Base-by-base conservation (phyloP, 768 basidiomycete species). In the Hemileccinum rubropunctum region DNA sequence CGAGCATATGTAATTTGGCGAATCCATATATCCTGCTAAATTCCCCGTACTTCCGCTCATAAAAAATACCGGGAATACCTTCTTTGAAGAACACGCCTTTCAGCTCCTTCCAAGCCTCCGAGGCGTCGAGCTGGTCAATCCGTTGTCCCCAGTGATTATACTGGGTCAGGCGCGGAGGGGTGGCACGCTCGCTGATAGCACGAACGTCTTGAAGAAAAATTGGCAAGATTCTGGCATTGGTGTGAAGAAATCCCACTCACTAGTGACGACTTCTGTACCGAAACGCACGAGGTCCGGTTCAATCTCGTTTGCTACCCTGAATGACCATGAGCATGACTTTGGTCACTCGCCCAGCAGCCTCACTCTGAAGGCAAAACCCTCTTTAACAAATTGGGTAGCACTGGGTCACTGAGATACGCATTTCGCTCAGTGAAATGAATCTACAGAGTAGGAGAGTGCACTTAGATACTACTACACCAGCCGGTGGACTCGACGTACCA, bases 131-230 rank as follows among this genome's bases (percentile, higher is more conserved):
- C 4, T 70, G 66, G 62, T 91, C 88, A 8, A 88, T 69, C 11
- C 82, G 78, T 41, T 65, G 60, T 0, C 88, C 88, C 83, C 82
- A 90, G 54, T 88, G 82, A 58, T 89, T 75, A 59, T 88, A 91
- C 64, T 90, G 89, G 0, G 73, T 74, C 18, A 91, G 64, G 10
- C 64, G 71, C 0, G 85, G 83, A 17, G 78, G 77, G 3, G 66
- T 60, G 1, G 77, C 70, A 18, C 73, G 75, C 21, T 66, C 58
- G 27, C 63, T 58, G 33, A 87, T 62, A 2, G 71, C 66, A 18
- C 83, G 80, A 41, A 87, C 71, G n/a, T 66, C 86, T 88, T 47
- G 18, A 41, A 37, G 10, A 20, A 11, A 20, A 10, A 17, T 48
- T 30, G 28, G 28, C 39, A 39, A 39, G 18, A 41, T 42, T 17